Evolutionary conservation across 139 green algal genomes (phyloP).

Genomic region (Microglena sp.): DNA sequence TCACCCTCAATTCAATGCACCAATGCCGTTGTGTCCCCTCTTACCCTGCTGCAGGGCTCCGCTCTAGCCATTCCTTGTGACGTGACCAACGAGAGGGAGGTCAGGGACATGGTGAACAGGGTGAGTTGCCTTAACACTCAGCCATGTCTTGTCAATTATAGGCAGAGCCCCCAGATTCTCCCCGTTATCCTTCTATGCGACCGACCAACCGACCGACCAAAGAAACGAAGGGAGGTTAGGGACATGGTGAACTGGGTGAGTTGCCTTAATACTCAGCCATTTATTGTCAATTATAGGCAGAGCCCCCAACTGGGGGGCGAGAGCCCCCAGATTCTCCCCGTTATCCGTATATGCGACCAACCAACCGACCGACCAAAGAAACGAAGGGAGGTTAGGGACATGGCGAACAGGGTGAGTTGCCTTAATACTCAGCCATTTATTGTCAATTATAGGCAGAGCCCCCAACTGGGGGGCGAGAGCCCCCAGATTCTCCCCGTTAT

Average conservation of each 20-base stretch:
- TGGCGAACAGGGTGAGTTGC: slow-evolving; percentile 25
- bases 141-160: no score
- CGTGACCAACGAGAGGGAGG: slow-evolving; percentile 21
- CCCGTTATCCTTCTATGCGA: no score
- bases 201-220: no score
- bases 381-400: slow-evolving; percentile 18
- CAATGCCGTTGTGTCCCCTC: neutral
- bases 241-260: neutral
- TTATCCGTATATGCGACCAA: slow-evolving; percentile 10
- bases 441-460: no score
- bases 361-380: no score
- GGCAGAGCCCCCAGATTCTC: no score
- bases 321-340: slow-evolving; percentile 11
- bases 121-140: no score
- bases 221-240: neutral
- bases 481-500: no score
- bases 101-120: slow-evolving; percentile 19
- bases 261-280: neutral
- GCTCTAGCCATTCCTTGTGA: slow-evolving; percentile 17
- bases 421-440: no score
- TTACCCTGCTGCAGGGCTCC: slow-evolving; percentile 1
- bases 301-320: neutral
- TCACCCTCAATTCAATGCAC: neutral
- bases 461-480: neutral
- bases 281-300: neutral